A percentile compares a stretch with the other conserved stretches of the same genome.
Evolutionary conservation across 768 basidiomycete species (phyloP).

Genomic region (Leucosporidium yakuticum): DNA sequence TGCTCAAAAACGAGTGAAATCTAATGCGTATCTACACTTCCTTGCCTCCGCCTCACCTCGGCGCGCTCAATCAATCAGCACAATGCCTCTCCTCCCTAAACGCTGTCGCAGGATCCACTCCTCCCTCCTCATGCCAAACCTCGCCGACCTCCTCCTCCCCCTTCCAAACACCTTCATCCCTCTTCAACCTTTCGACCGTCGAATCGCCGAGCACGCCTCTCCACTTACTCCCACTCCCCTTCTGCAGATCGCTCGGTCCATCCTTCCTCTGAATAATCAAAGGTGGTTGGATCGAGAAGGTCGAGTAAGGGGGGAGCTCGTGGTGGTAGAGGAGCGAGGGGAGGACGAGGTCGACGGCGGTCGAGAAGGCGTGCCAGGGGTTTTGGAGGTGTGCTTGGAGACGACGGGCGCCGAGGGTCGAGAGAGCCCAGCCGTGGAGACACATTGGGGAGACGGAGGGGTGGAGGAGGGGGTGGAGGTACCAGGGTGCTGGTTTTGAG

Average conservation of each 20-base stretch:
- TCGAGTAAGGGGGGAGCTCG: conserved; percentile 9
- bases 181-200: conserved; percentile 26
- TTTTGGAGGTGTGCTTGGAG: conserved; percentile 32
- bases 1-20: no score
- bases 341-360: conserved; percentile 38
- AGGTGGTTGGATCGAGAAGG: conserved; percentile 39
- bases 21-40: no score
- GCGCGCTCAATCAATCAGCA: no score
- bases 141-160: conserved; percentile 9
- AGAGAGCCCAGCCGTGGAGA: conserved; percentile 39
- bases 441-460: conserved; percentile 34
- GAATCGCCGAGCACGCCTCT: conserved; percentile 29
- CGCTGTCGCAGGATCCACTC: no score
- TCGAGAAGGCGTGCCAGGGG: conserved; percentile 38
- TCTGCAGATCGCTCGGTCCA: conserved; percentile 34
- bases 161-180: conserved; percentile 10
- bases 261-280: conserved; percentile 40
- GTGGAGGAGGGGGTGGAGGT: conserved; percentile 38
- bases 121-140: no score
- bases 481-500: conserved; percentile 34
- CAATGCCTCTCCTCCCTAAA: no score
- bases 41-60: no score
- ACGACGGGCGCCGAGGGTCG: conserved; percentile 19
- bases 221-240: conserved; percentile 32
- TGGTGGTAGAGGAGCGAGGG: conserved; percentile 33